Base-by-base conservation (phyloP, 2,329 filamentous ascomycete species). In the Monilinia laxa region DNA sequence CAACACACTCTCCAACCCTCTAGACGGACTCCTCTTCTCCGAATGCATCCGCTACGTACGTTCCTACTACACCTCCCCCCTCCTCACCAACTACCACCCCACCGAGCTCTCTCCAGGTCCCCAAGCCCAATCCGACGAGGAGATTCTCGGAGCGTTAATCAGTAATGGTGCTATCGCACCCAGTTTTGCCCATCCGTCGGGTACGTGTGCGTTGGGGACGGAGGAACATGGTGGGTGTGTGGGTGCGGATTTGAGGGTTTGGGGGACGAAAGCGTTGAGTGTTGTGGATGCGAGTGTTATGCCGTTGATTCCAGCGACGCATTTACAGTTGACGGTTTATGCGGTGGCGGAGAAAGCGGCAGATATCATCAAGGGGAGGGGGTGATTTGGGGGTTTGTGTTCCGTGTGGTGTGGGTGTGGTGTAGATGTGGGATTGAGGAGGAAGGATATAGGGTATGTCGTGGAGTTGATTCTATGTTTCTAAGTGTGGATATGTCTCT, bases 1-100 rank as follows among this genome's bases (percentile, higher is more conserved):
- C 2, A 78, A 78, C 60, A 81, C 79, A 70, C 78, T 81, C 70
- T 40, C 47, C 47, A 38, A 54, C 9, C 42, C 55, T 14, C 2
- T 55, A 12, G 62, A 64, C 35, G 62, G 38, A 4, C 49, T 31
- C 25, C 28, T 62, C 45, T 20, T 62, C 18, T 14, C 12, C 10
- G 47, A 52, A 9, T 62, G 45, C 51, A 52, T 62, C 14, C 58
- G 45, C 31, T 62, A 62, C 35, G 28, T 62, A 18, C 58, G 58
- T n/a, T 12, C 20, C 18, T 62, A 38, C 20, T 62, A 52, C 20
- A 16, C 35, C 3, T 28, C 49, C 12, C 31, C 58, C 7, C 58
- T 25, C n/a, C 45, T 62, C 35, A 12, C 58, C n/a, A 14, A 10
- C 5, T 62, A 62, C 28, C 3, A 62, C 51, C 58, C 58, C 12